phyloP scores from a whole-genome alignment of 805 yeast species.

The Barnettozyma siamensis region DNA sequence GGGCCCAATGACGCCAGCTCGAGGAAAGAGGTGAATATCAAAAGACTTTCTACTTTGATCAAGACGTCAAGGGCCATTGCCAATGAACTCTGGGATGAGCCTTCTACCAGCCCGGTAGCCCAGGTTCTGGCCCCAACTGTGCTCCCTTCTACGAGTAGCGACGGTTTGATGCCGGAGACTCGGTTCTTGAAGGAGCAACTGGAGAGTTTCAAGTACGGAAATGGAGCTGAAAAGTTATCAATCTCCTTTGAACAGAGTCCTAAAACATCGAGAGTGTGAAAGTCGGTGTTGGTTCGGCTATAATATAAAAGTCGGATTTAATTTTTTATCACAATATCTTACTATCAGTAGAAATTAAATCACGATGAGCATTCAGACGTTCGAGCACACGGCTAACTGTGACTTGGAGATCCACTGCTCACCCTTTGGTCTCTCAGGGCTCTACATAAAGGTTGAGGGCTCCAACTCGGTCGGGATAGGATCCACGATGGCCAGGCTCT shows the following conservation, averaged over 20 bases:
- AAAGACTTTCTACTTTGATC: conserved; percentile 4
- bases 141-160: neutral
- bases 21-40: conserved; percentile 3
- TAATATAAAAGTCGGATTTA: no score
- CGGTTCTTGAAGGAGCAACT: conserved; percentile 5
- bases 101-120: neutral
- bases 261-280: conserved; percentile 1
- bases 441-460: conserved; percentile 42
- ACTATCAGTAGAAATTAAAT: neutral
- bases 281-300: no score
- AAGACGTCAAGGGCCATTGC: conserved; percentile 4
- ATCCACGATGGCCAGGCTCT: conserved; percentile 50
- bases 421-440: conserved; percentile 49
- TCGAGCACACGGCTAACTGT: conserved; percentile 44
- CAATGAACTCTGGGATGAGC: conserved; percentile 9
- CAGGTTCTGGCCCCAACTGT: neutral
- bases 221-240: neutral
- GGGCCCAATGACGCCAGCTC: neutral
- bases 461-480: conserved; percentile 50
- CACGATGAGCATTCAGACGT: conserved; percentile 16
- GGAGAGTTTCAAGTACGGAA: conserved; percentile 6
- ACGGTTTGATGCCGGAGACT: conserved; percentile 4
- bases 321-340: no score
- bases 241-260: conserved; percentile 7
- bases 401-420: conserved; percentile 51